Conservation (phyloP, 305 asterid species). For the Solanum hybrid region DNA sequence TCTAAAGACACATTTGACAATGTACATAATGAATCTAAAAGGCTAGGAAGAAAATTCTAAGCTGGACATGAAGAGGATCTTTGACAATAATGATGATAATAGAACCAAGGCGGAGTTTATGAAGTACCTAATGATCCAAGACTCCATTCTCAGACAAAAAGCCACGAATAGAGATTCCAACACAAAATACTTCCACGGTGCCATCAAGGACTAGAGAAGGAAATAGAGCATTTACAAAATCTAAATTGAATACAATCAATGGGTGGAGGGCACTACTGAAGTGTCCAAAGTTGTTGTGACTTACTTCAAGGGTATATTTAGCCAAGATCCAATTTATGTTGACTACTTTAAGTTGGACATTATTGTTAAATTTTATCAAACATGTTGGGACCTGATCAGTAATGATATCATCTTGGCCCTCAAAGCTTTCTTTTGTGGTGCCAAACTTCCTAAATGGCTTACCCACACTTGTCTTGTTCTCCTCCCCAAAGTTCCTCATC, state of each 20-base stretch:
- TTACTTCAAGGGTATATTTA: neutral
- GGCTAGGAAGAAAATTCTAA: neutral
- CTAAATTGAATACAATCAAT: too few species aligned
- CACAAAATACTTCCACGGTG: neutral
- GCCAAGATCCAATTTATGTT: neutral
- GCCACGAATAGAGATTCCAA: neutral
- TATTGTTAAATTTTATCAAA: too few species aligned
- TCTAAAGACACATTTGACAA: neutral
- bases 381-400: too few species aligned
- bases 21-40: neutral
- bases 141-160: neutral
- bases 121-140: neutral
- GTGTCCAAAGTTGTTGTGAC: neutral
- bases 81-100: neutral
- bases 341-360: neutral
- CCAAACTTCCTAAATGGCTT: too few species aligned
- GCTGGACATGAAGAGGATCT: neutral
- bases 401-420: too few species aligned
- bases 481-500: neutral
- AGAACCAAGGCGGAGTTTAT: neutral
- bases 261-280: neutral
- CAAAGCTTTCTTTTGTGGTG: too few species aligned
- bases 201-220: neutral
- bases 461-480: too few species aligned
- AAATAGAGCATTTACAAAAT: neutral